Percentiles rank a stretch among this genome's conserved stretches.
Evolutionary conservation across 208 protist species (phyloP).

Genomic region (Trichomonas tenax): DNA sequence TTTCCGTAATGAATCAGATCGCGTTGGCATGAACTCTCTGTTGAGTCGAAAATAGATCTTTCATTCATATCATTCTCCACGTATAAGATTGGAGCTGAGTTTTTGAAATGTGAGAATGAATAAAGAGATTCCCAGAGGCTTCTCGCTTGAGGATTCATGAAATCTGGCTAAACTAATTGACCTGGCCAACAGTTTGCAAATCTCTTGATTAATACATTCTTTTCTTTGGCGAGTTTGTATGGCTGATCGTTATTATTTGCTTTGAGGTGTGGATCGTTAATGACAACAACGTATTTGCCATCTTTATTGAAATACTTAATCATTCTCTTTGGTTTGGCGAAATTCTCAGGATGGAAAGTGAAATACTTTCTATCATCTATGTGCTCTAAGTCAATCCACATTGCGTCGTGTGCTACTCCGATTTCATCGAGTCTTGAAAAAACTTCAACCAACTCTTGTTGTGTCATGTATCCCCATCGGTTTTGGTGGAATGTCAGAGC

Average conservation of each 20-base stretch:
- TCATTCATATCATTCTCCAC: constrained; percentile 99
- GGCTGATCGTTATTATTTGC: background rate
- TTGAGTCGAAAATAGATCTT: constrained; percentile 82
- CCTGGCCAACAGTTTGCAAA: constrained; percentile 86
- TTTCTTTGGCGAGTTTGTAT: background rate
- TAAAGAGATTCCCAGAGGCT: constrained; percentile 18
- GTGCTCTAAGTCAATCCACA: constrained; percentile 99
- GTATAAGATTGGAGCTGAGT: constrained; percentile 64
- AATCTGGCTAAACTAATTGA: constrained; percentile 67
- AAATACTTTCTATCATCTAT: constrained; percentile 81
- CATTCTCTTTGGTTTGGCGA: background rate
- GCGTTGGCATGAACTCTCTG: constrained; percentile 74
- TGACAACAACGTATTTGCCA: background rate
- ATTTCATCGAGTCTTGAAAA: constrained; percentile 20
- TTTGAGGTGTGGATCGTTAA: constrained; percentile 3
- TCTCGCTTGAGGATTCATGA: constrained; percentile 64
- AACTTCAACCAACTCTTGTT: constrained; percentile 58
- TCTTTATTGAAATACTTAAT: background rate
- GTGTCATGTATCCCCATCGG: constrained; percentile 80
- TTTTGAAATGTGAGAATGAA: constrained; percentile 34
- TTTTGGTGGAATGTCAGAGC: constrained; percentile 90
- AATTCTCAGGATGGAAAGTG: background rate
- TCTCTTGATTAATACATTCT: background rate
- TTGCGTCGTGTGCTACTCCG: constrained; percentile 58
- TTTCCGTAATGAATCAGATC: constrained; percentile 56